Conservation (phyloP, 2,329 filamentous ascomycete species). For the Magnaporthiopsis incrustans region DNA sequence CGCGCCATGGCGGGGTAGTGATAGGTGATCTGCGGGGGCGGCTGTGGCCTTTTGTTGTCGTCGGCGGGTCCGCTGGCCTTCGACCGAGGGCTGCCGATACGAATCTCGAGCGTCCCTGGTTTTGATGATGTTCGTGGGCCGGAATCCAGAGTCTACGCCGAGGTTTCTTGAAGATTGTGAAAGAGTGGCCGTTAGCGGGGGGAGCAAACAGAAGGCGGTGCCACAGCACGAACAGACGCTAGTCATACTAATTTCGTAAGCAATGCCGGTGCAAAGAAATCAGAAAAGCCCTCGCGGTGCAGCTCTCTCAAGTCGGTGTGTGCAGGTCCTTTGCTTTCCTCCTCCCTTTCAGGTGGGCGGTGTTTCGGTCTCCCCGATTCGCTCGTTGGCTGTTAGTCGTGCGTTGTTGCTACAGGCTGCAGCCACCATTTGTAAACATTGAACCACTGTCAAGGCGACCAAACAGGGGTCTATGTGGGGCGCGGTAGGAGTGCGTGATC, state of each 20-base stretch:
- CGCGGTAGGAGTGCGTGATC: neutral
- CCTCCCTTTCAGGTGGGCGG: no score
- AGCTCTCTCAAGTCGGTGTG: neutral
- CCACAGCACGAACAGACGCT: neutral
- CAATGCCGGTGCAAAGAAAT: neutral
- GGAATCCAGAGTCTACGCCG: constrained; percentile 17
- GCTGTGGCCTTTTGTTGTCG: constrained; percentile 18
- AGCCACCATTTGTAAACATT: neutral
- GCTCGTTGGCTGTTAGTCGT: neutral
- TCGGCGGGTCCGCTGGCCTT: constrained; percentile 12
- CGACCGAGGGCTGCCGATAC: neutral
- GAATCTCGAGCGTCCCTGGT: constrained; percentile 4
- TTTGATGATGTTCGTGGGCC: constrained; percentile 19
- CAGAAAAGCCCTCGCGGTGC: neutral
- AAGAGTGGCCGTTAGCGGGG: neutral
- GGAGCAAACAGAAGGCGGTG: neutral
- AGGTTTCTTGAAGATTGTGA: constrained; percentile 15
- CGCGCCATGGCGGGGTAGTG: constrained; percentile 16
- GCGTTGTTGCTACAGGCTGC: neutral
- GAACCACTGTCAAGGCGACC: neutral
- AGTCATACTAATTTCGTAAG: neutral
- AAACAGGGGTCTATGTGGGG: neutral
- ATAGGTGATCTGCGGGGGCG: constrained; percentile 5
- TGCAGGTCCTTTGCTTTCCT: neutral
- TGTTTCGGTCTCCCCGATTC: neutral